Base-by-base conservation (phyloP, 2,329 filamentous ascomycete species). In the Coniosporium tulheliwenetii region DNA sequence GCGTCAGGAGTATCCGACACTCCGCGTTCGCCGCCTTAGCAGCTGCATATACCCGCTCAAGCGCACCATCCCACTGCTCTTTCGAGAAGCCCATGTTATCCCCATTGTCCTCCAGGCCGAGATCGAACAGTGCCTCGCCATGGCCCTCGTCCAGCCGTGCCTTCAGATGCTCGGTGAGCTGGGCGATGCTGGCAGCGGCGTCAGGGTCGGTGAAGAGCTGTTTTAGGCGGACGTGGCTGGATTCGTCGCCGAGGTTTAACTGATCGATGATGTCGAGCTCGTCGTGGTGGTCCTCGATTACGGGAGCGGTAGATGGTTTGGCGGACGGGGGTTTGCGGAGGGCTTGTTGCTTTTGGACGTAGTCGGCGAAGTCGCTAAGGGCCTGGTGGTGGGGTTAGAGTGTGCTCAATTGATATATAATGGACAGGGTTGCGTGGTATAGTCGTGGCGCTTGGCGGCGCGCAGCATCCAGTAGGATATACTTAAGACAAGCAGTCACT, bases 331-430 rank as follows among this genome's bases (percentile, higher is more conserved):
- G 57, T 35, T 61, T 62, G 37, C 82, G 79, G 39, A 79, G 63
- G 10, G 79, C 78, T 61, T 96, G 91, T 59, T 96, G 87, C 58
- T 86, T 82, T 61, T 96, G 86, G 48, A 95, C 91, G 54, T 95
- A 96, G 54, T 98, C 91, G 60, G 87, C 86, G 58, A 98, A 98
- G 52, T 96, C 91, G 66, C 83, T 91, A 42, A 98, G 72, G 10
- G 89, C 87, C 75, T 79, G 45, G 42, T 30, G 29, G 8, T 26
- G 31, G 31, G 10, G 14, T 43, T 34, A 41, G 33, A 12, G 38
- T 39, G 3, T 14, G 12, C 32, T n/a, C 32, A 37, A 36, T 8
- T 30, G n/a, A 15, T 10, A 29, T 26, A 10, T 5, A 16, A 19
- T 29, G 8, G 3, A 26, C 19, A 26, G 19, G 19, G 12, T 30